Conservation (phyloP, 1,284 basidiomycete species). For the Hymenochaete sp. region DNA sequence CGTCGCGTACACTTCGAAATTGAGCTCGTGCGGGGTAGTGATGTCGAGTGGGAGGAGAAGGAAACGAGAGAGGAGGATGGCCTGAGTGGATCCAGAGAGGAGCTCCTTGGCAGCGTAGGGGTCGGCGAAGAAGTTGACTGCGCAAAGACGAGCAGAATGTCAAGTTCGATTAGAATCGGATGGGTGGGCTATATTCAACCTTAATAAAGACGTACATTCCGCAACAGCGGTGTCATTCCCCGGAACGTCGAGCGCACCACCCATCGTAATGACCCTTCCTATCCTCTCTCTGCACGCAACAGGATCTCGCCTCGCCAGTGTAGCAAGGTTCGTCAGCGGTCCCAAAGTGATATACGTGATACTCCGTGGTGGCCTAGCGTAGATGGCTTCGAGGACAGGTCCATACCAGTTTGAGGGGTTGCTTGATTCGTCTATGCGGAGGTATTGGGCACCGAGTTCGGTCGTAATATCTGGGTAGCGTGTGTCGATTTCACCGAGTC, state of each 20-base stretch:
- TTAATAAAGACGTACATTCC: conserved; percentile 55
- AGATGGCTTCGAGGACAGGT: not conserved
- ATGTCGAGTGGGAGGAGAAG: conserved; percentile 74
- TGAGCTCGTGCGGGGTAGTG: conserved; percentile 70
- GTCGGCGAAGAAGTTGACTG: conserved; percentile 93
- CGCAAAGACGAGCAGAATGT: not conserved
- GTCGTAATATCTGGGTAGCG: not conserved
- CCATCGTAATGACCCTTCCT: conserved; percentile 82
- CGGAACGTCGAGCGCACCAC: conserved; percentile 90
- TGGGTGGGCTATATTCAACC: too few species aligned
- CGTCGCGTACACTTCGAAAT: conserved; percentile 55
- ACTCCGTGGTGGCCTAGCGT: conserved; percentile 39
- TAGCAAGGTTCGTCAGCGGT: conserved; percentile 82
- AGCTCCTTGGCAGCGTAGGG: conserved; percentile 75
- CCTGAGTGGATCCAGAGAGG: conserved; percentile 34
- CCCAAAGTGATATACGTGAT: conserved; percentile 84
- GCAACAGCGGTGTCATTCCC: conserved; percentile 82
- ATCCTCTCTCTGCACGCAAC: conserved; percentile 46
- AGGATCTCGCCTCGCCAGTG: conserved; percentile 32
- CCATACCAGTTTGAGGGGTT: conserved; percentile 68
- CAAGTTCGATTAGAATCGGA: not conserved
- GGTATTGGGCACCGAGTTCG: not conserved
- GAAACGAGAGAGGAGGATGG: conserved; percentile 49
- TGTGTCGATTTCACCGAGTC: not conserved
- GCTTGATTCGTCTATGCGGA: conserved; percentile 68